Base-by-base conservation (phyloP, 176 grass and related monocot species). In the Leersia perrieri region DNA sequence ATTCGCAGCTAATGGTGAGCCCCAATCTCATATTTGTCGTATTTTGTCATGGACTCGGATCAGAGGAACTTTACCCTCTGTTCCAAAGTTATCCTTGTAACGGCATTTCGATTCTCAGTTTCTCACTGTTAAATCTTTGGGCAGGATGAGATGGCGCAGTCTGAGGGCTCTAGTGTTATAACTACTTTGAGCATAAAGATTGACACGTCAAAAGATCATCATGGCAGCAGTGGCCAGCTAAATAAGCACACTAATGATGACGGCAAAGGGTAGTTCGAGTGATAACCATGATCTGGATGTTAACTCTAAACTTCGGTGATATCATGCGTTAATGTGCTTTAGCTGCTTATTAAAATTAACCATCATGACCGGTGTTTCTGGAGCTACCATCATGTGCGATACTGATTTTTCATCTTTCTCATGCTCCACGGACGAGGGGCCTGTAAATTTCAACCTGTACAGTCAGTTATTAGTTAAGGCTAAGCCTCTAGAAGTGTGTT, bases 1-100 rank as follows among this genome's bases (percentile, higher is more conserved):
- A 94, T 86, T 78, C 68, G 40, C 80, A 76, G 15, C 69, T 94
- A 25, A 78, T 60, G 88, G 92, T 94, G 33, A 89, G 79, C 64
- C 23, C 16, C 40, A 22, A 60, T 5, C 15, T 27, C 70, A 9
- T 39, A 15, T 16, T 45, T 53, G 14, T 16, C 9, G 8, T 63
- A 29, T 55, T 65, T 64, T 22, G 11, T 4, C 35, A 58, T 49
- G 31, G 51, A 23, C 16, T 39, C 1, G 10, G n/a, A 72, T 34
- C 12, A 18, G n/a, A 28, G 55, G n/a, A 29, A 36, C 51, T 35
- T 20, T 6, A 53, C 9, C 33, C 35, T 63, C 60, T 28, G 4
- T 74, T 8, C 1, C 2, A 7, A 66, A 57, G 45, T 25, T 57
- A n/a, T 12, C 33, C 27, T 29, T 20, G 9, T 63, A 44, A 38